These are phyloP conservation scores for Candolleomyces aberdarensis DNA, from an alignment of 768 basidiomycete genomes.

Conservation along the genomic window DNA sequence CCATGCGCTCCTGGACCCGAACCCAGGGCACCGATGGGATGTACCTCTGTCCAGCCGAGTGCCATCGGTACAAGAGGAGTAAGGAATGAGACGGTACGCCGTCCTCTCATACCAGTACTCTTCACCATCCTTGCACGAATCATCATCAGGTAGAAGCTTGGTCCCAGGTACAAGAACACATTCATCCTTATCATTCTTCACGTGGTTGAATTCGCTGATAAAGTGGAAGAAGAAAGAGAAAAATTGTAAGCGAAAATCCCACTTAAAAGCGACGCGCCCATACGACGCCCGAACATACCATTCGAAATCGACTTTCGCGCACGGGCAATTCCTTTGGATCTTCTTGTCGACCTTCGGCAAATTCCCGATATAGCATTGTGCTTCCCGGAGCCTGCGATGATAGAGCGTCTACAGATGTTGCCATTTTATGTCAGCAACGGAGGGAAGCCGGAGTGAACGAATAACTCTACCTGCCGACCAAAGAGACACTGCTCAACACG, in stretches of 20 bases:
- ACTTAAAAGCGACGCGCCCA: background rate
- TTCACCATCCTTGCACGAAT: conserved; percentile 56
- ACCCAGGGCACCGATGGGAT: conserved; percentile 77
- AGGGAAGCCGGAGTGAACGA: background rate
- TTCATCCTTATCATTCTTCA: conserved; percentile 60
- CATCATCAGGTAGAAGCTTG: conserved; percentile 56
- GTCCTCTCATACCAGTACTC: conserved; percentile 95
- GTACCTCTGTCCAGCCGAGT: conserved; percentile 72
- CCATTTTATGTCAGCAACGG: background rate
- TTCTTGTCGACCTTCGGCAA: conserved; percentile 49
- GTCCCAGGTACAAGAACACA: conserved; percentile 80
- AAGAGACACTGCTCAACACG: conserved; percentile 89
- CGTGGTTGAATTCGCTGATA: conserved; percentile 88
- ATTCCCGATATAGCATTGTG: conserved; percentile 82
- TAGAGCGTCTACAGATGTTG: conserved; percentile 66
- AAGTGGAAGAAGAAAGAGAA: background rate
- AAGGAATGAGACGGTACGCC: conserved; percentile 84
- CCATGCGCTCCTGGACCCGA: conserved; percentile 64
- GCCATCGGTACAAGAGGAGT: conserved; percentile 85
- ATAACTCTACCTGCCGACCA: conserved; percentile 68
- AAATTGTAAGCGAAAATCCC: background rate
- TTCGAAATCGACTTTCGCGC: conserved; percentile 80
- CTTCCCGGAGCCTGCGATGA: conserved; percentile 78
- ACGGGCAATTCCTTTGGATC: conserved; percentile 70
- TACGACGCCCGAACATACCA: conserved; percentile 54